Conservation (phyloP, 176 grass and related monocot genomes). For the Thalia dealbata region DNA sequence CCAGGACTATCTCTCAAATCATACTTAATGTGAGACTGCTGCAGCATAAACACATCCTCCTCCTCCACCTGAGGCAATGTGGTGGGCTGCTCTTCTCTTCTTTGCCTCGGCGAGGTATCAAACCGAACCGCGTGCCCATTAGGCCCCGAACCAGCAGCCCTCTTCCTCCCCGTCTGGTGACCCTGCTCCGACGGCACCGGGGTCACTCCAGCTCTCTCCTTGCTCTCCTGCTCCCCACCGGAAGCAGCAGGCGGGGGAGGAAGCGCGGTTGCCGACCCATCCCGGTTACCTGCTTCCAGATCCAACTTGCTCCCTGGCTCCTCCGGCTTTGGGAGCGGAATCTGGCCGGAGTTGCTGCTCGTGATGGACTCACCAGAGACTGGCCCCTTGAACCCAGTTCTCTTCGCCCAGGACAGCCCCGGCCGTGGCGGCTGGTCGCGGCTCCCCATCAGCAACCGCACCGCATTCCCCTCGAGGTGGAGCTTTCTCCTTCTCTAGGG, state of each 20-base stretch:
- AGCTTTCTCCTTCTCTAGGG: background rate
- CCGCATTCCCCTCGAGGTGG: background rate
- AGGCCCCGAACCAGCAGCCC: conserved; percentile 23
- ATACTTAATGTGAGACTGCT: conserved; percentile 64
- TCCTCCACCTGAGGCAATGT: conserved; percentile 50
- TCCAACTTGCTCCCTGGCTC: conserved; percentile 11
- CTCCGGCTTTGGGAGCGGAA: conserved; percentile 36
- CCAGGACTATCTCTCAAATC: conserved; percentile 79
- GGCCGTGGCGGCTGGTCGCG: conserved; percentile 30
- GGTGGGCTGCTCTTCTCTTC: conserved; percentile 4
- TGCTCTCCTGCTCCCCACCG: conserved; percentile 12
- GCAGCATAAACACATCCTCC: conserved; percentile 35
- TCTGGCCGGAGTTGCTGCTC: conserved; percentile 47
- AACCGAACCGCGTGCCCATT: conserved; percentile 28
- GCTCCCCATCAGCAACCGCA: background rate
- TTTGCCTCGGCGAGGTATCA: conserved; percentile 10
- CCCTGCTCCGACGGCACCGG: background rate
- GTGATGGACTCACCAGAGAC: conserved; percentile 50
- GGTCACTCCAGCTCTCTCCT: background rate
- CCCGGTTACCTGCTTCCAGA: conserved; percentile 5
- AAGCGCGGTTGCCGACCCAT: background rate
- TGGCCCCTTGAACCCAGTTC: conserved; percentile 59
- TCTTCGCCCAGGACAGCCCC: conserved; percentile 89
- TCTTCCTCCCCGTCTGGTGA: conserved; percentile 28
- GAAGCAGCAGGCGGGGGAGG: background rate